Percentiles rank a stretch among this genome's conserved stretches.
Evolutionary conservation across 2,329 filamentous ascomycete species (phyloP).

Genomic region (Geoglossum cookeanum): DNA sequence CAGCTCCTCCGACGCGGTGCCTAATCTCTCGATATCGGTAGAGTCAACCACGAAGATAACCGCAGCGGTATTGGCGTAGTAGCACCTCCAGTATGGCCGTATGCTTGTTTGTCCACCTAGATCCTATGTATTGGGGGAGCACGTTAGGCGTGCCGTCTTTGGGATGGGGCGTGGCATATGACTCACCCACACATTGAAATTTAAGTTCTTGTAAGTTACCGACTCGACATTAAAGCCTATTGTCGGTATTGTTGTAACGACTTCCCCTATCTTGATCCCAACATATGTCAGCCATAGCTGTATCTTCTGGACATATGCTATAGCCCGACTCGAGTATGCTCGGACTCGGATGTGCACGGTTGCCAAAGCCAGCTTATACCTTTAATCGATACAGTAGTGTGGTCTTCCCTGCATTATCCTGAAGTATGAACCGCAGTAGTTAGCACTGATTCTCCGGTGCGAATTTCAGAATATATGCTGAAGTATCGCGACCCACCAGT

Average conservation of each 20-base stretch:
- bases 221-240: conserved; percentile 99
- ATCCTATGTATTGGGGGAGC: conserved; percentile 34
- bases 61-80: conserved; percentile 95
- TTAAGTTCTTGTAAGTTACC: conserved; percentile 93
- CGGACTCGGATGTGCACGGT: not conserved
- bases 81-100: conserved; percentile 96
- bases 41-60: conserved; percentile 98
- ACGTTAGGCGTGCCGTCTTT: not conserved
- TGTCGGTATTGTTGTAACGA: conserved; percentile 96
- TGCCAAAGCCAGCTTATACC: conserved; percentile 28
- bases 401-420: conserved; percentile 98
- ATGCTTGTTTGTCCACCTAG: conserved; percentile 97
- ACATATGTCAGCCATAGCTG: not conserved
- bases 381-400: conserved; percentile 91
- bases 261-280: conserved; percentile 69
- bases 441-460: not conserved
- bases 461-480: not conserved
- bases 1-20: conserved; percentile 83
- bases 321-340: not conserved
- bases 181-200: conserved; percentile 94
- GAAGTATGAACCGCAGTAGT: conserved; percentile 5
- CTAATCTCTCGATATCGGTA: conserved; percentile 87
- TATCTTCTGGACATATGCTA: conserved; percentile 3
- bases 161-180: not conserved
- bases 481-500: conserved; percentile 42